Evolutionary conservation across 495 filamentous ascomycete genomes (phyloP).

Genomic region (Trichoderma erinaceum): DNA sequence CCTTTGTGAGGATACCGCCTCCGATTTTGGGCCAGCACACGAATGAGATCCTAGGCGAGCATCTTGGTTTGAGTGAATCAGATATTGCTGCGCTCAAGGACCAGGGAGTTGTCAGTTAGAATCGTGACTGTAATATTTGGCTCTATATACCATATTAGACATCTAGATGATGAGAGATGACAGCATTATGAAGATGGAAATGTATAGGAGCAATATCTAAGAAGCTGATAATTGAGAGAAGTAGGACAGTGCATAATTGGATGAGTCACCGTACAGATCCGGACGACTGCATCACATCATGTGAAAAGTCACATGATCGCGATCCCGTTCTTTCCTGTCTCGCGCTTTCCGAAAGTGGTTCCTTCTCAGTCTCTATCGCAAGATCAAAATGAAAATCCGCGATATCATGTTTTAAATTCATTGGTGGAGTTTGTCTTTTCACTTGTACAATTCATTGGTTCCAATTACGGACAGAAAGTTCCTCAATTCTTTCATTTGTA

Average conservation of each 20-base stretch:
- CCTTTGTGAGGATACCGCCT: constrained; percentile 71
- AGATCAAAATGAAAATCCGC: background rate
- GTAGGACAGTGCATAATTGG: no score
- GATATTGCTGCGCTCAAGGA: constrained; percentile 58
- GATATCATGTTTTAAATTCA: background rate
- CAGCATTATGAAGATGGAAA: no score
- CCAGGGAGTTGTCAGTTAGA: constrained; percentile 58
- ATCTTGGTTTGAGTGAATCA: constrained; percentile 56
- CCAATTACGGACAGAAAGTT: background rate
- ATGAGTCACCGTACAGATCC: background rate
- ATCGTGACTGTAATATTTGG: background rate
- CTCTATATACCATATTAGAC: background rate
- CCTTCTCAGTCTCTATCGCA: constrained; percentile 14
- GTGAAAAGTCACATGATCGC: background rate
- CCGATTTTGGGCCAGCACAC: constrained; percentile 91
- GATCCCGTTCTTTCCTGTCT: background rate
- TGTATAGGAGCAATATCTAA: no score
- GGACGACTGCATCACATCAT: background rate
- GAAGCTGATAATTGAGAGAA: background rate
- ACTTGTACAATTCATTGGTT: background rate
- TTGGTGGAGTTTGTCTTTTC: background rate
- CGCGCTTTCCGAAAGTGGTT: constrained; percentile 7
- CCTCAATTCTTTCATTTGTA: constrained; percentile 7
- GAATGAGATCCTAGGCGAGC: constrained; percentile 65
- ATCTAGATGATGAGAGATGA: background rate